Base-by-base conservation (phyloP, 2,329 filamentous ascomycete species). In the Aspergillus hortae region DNA sequence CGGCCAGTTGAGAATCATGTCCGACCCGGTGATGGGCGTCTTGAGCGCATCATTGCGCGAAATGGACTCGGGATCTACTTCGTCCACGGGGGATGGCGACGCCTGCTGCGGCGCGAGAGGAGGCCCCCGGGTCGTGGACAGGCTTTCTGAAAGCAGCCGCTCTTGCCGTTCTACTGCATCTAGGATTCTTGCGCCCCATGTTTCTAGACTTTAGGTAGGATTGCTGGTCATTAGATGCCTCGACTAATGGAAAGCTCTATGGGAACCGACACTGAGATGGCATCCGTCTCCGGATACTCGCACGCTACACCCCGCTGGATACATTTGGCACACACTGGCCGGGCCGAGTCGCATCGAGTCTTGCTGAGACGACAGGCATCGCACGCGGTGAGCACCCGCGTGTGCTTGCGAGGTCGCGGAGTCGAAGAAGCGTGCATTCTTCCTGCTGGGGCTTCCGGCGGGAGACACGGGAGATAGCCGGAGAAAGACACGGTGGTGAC, bases 1-100 rank as follows among this genome's bases (percentile, higher is more conserved):
- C 15, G 61, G 61, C 61, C 61, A 63, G 50, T 45, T 54, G 15
- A 63, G 60, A 45, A 63, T 62, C 61, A 62, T 62, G 32, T 62
- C 58, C 3, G 61, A 62, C n/a, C 61, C 61, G 3, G 61, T 63
- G 27, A 63, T 63, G 4, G 58, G 60, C 15, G 61, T 63, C 15
- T 57, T 62, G 19, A 53, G 58, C 3, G 61, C 53, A 59, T 63
- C 61, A 51, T 63, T 62, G 41, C 61, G 58, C 4, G 61, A 63
- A 7, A 63, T 63, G 42, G 55, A 49, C 48, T 63, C 61, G 25
- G 58, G 52, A 54, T 62, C 59, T 51, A 54, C 54, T 35, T 57
- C 54, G 7, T 62, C 60, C 46, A 61, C 42, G 19, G 58, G 47
- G 5, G 50, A 45, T 35, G 50, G 53, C 25, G 56, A 53, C 12